phyloP scores from a whole-genome alignment of 2,329 filamentous ascomycete species.

The Diaporthe vaccinii region DNA sequence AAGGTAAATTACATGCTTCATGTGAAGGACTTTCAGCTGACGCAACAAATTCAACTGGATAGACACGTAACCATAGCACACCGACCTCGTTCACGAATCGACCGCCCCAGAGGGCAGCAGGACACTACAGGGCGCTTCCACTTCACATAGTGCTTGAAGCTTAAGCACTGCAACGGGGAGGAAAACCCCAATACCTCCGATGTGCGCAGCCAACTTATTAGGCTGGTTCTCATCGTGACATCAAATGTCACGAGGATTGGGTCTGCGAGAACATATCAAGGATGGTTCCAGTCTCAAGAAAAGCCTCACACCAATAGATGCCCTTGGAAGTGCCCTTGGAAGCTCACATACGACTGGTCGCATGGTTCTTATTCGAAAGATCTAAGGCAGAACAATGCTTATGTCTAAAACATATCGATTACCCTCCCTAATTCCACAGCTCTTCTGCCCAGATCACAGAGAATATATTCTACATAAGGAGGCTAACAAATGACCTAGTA shows the following conservation, averaged over 20 bases:
- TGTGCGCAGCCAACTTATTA: neutral
- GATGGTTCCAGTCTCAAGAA: neutral
- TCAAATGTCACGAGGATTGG: neutral
- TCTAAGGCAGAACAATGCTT: too few species aligned
- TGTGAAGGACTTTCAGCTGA: neutral
- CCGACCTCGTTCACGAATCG: neutral
- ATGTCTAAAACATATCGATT: too few species aligned
- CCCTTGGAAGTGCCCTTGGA: too few species aligned
- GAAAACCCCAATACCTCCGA: neutral
- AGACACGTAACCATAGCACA: neutral
- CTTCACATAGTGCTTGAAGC: neutral
- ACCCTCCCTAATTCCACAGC: neutral
- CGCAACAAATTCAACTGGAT: neutral
- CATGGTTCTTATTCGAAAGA: too few species aligned
- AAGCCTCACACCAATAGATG: too few species aligned
- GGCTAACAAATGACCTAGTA: neutral
- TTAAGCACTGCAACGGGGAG: neutral
- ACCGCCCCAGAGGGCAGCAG: neutral
- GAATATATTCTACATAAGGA: neutral
- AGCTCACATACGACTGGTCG: neutral
- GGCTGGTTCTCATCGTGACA: neutral
- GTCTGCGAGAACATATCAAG: too few species aligned
- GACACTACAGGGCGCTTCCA: neutral
- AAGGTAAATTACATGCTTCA: neutral
- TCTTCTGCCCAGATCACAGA: neutral